Evolutionary conservation across 345 rosid species (phyloP).

Genomic region (Eucalyptus marginata): DNA sequence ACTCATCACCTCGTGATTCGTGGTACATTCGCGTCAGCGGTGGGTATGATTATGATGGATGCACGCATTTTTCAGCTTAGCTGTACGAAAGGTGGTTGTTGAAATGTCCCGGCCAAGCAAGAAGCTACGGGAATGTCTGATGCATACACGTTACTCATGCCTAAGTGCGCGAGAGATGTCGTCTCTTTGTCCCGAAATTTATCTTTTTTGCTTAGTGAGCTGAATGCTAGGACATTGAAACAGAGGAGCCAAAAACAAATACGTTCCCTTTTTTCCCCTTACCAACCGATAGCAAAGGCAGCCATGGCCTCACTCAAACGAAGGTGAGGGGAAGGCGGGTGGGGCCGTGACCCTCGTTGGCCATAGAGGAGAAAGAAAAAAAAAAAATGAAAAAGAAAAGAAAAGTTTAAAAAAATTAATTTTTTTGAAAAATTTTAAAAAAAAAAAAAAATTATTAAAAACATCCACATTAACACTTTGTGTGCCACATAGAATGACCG

Average conservation of each 20-base stretch:
- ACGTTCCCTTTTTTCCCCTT: neutral
- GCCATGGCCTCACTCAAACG: too few relatives aligned
- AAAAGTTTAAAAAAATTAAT: too few relatives aligned
- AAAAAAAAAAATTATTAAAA: too few relatives aligned
- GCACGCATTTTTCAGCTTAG: neutral
- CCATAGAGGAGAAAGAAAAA: too few relatives aligned
- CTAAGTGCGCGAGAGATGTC: neutral
- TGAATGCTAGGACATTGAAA: neutral
- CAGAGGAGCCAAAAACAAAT: neutral
- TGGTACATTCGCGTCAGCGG: neutral
- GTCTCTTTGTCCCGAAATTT: neutral
- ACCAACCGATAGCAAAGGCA: neutral
- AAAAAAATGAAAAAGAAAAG: too few relatives aligned
- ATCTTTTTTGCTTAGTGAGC: neutral
- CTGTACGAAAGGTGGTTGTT: neutral
- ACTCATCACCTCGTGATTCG: neutral
- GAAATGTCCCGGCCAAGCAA: neutral
- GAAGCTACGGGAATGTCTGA: neutral
- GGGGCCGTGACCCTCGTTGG: too few relatives aligned
- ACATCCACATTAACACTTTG: fast-evolving
- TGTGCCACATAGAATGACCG: fast-evolving
- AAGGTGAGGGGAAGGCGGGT: too few relatives aligned
- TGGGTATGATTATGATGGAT: neutral
- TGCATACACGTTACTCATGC: neutral
- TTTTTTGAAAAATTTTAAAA: too few relatives aligned